Conservation (phyloP, 179 eudicot species). For the Sideroxylon spinosum region DNA sequence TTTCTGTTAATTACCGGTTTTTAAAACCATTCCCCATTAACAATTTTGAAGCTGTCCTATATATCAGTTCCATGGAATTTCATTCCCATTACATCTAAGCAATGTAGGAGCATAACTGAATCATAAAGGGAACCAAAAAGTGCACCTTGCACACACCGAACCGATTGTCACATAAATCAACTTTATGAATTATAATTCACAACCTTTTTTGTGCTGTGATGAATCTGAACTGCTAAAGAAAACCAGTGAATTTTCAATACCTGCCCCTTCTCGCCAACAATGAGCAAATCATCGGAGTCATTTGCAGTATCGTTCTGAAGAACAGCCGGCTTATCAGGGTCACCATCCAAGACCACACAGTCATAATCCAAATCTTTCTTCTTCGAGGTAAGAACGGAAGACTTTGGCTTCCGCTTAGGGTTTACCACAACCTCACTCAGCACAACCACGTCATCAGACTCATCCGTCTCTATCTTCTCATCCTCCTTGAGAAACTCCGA, state of each 20-base stretch:
- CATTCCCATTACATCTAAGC: no score
- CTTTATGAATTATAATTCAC: no score
- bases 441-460: constrained; percentile 52
- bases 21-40: no score
- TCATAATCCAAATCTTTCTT: constrained; percentile 40
- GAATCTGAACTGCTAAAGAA: neutral
- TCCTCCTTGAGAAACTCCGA: constrained; percentile 24
- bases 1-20: no score
- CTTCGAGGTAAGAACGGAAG: neutral
- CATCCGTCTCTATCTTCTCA: constrained; percentile 30
- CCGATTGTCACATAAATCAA: no score
- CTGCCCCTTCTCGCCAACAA: constrained; percentile 80
- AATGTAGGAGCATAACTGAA: no score
- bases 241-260: constrained; percentile 26
- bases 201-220: neutral
- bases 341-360: constrained; percentile 77
- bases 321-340: constrained; percentile 52
- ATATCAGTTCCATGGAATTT: no score
- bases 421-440: constrained; percentile 42
- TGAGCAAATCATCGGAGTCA: constrained; percentile 58
- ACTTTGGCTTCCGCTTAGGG: constrained; percentile 19
- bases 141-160: no score
- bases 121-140: no score
- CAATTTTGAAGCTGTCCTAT: no score
- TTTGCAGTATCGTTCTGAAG: constrained; percentile 15